These are phyloP conservation scores for Sporothrix pallida DNA, from an alignment of 2,329 filamentous ascomycete species.

Conservation along the genomic window DNA sequence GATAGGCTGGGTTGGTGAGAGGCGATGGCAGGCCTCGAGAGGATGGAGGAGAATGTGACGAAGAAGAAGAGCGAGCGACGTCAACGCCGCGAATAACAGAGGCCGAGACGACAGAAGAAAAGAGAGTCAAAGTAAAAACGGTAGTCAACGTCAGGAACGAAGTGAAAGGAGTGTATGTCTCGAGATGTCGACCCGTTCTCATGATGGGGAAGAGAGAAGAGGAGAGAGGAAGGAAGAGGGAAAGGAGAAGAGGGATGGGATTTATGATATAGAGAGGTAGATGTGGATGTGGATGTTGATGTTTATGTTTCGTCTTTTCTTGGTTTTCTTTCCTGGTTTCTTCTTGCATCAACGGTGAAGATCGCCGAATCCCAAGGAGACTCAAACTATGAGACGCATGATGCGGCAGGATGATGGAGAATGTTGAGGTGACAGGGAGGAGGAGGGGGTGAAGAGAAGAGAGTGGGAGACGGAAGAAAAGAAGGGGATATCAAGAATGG, in stretches of 20 bases:
- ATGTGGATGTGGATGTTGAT: conserved; percentile 39
- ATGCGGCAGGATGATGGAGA: conserved; percentile 34
- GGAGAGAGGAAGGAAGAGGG: neutral
- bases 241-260: conserved; percentile 35
- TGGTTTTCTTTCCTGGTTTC: neutral
- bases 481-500: neutral
- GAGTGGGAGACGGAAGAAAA: neutral
- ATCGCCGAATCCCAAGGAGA: conserved; percentile 30
- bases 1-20: conserved; percentile 64
- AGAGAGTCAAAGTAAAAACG: neutral
- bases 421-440: conserved; percentile 37
- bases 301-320: conserved; percentile 21
- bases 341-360: conserved; percentile 24
- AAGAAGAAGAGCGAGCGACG: conserved; percentile 40
- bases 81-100: conserved; percentile 41
- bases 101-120: conserved; percentile 38
- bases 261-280: conserved; percentile 48
- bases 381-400: conserved; percentile 34
- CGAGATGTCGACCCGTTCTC: conserved; percentile 45
- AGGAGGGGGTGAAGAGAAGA: conserved; percentile 2
- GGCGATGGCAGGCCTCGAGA: conserved; percentile 59
- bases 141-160: conserved; percentile 11
- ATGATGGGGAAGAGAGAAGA: conserved; percentile 46
- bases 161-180: conserved; percentile 28
- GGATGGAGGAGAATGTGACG: conserved; percentile 57